A percentile compares a stretch with the other conserved stretches of the same genome.
These are phyloP conservation scores for Fraxinus albicans DNA, from an alignment of 305 asterid species.

Conservation along the genomic window DNA sequence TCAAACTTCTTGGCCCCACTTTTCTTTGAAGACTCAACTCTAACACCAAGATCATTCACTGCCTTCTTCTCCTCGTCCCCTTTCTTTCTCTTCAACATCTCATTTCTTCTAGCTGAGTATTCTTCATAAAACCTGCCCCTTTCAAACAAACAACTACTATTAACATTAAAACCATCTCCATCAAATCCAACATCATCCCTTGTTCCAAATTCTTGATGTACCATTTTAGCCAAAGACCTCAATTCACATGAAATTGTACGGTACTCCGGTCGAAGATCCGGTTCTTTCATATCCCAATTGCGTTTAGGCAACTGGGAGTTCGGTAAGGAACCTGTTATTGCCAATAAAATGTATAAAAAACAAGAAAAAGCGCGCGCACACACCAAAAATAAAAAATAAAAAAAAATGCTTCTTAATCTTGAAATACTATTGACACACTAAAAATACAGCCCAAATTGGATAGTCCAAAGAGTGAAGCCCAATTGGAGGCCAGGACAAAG, in stretches of 20 bases:
- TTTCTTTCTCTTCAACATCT: constrained; percentile 78
- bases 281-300: constrained; percentile 29
- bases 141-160: constrained; percentile 56
- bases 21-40: constrained; percentile 65
- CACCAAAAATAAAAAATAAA: too few species aligned
- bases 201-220: constrained; percentile 46
- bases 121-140: constrained; percentile 80
- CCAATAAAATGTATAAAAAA: not conserved
- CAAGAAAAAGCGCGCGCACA: not conserved
- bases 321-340: constrained; percentile 44
- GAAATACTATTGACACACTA: not conserved
- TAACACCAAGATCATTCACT: constrained; percentile 67
- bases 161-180: constrained; percentile 11
- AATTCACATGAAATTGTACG: constrained; percentile 67
- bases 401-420: not conserved
- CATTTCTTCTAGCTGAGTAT: constrained; percentile 78
- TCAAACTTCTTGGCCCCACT: constrained; percentile 19
- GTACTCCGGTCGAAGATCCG: constrained; percentile 61
- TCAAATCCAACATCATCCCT: not conserved
- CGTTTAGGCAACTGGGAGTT: constrained; percentile 47
- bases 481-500: too few species aligned
- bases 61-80: constrained; percentile 51
- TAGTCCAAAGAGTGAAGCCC: too few species aligned
- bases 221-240: constrained; percentile 64
- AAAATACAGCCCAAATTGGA: too few species aligned